A percentile compares a stretch with the other conserved stretches of the same genome.
phyloP scores from a whole-genome alignment of 768 basidiomycete species.

The Naematelia encephala region DNA sequence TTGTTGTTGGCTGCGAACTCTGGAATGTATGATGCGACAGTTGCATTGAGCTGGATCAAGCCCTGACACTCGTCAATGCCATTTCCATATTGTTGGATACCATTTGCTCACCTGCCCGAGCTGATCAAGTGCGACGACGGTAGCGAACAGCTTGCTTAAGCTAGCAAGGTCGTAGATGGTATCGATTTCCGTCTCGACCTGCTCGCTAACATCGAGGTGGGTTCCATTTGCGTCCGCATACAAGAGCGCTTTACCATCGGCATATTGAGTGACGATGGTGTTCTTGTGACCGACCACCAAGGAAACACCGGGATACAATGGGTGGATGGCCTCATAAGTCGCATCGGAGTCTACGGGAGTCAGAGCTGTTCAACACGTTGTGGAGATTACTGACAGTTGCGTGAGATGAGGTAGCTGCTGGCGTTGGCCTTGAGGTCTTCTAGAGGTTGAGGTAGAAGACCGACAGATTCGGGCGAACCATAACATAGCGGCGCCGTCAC shows the following conservation, averaged over 20 bases:
- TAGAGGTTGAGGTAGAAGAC: slow-evolving; percentile 6
- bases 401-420: slow-evolving; percentile 1
- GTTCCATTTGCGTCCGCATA: slow-evolving; percentile 16
- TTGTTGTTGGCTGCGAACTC: slow-evolving; percentile 12
- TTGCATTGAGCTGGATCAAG: neutral
- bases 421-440: slow-evolving; percentile 8
- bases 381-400: slow-evolving; percentile 6
- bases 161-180: slow-evolving; percentile 11
- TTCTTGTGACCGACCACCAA: slow-evolving; percentile 11
- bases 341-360: slow-evolving; percentile 1
- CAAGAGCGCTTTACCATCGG: slow-evolving; percentile 5
- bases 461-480: slow-evolving; percentile 7
- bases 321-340: slow-evolving; percentile 9
- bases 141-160: slow-evolving; percentile 13
- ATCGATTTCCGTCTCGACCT: slow-evolving; percentile 3
- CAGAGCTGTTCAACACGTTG: neutral
- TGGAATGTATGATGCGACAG: slow-evolving; percentile 7
- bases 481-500: slow-evolving; percentile 9
- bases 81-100: too few relatives aligned
- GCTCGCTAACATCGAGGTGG: slow-evolving; percentile 1
- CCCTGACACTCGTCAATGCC: too few relatives aligned
- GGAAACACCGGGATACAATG: slow-evolving; percentile 13
- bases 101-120: too few relatives aligned
- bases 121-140: slow-evolving; percentile 7
- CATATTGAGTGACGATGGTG: slow-evolving; percentile 12